Evolutionary conservation across 768 basidiomycete species (phyloP).

Genomic region (Auriscalpium microsporum): DNA sequence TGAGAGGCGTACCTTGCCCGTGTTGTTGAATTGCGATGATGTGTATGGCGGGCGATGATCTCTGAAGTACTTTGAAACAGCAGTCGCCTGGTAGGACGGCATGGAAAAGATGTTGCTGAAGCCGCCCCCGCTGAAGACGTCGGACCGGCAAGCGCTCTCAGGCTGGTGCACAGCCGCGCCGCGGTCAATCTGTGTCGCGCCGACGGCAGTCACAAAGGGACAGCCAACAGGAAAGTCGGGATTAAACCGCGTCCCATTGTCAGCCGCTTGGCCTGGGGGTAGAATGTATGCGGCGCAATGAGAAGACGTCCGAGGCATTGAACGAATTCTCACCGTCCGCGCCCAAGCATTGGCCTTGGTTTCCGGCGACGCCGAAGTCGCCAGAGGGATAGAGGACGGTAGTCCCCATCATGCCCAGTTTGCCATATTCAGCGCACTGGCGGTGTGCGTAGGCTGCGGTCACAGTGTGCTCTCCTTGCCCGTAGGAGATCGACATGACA

Average conservation of each 20-base stretch:
- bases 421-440: constrained; percentile 39
- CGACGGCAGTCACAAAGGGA: constrained; percentile 31
- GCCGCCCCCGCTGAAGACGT: constrained; percentile 32
- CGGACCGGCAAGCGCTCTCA: constrained; percentile 29
- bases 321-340: constrained; percentile 15
- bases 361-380: constrained; percentile 36
- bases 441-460: constrained; percentile 29
- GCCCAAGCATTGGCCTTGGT: constrained; percentile 24
- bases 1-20: constrained; percentile 18
- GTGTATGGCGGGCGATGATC: constrained; percentile 28
- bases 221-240: constrained; percentile 36
- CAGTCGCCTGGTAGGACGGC: constrained; percentile 26
- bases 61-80: constrained; percentile 22
- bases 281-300: neutral
- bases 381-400: constrained; percentile 38
- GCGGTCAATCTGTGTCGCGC: constrained; percentile 30
- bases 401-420: constrained; percentile 33
- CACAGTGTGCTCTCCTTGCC: constrained; percentile 28
- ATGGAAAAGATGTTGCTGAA: constrained; percentile 33
- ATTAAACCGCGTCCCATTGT: constrained; percentile 27
- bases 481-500: constrained; percentile 36
- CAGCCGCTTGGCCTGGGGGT: constrained; percentile 19
- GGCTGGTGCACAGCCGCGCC: constrained; percentile 25
- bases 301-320: no score
- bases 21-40: constrained; percentile 26